Conservation (phyloP, 371 early-diverging fungal species). For the Actinomucor elegans region DNA sequence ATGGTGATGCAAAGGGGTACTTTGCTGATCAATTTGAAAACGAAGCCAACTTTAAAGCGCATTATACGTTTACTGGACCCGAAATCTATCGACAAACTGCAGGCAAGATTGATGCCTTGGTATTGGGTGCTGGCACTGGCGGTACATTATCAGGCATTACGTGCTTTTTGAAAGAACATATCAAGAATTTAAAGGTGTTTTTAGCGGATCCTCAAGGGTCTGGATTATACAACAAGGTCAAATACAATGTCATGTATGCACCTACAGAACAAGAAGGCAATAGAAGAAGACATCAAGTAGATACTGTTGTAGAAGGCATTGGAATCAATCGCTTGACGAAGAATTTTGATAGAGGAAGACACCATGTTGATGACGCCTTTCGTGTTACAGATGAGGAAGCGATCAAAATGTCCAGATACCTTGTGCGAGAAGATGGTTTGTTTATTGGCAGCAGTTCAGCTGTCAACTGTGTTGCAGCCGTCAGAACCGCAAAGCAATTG, state of each 20-base stretch:
- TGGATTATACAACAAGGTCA: constrained; percentile 89
- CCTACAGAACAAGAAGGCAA: constrained; percentile 89
- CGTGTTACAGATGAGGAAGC: constrained; percentile 90
- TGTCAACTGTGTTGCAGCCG: constrained; percentile 90
- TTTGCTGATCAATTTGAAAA: constrained; percentile 97
- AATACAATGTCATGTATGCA: constrained; percentile 87
- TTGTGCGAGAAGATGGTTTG: constrained; percentile 85
- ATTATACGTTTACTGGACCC: constrained; percentile 85
- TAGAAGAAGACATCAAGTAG: constrained; percentile 91
- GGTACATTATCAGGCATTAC: constrained; percentile 93
- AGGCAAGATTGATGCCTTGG: constrained; percentile 78
- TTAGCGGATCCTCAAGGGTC: constrained; percentile 95
- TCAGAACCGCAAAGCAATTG: constrained; percentile 66
- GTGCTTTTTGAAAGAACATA: constrained; percentile 71
- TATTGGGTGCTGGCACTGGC: constrained; percentile 91
- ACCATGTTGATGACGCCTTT: constrained; percentile 83
- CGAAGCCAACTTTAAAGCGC: constrained; percentile 77
- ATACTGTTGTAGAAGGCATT: constrained; percentile 95
- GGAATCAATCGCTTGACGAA: constrained; percentile 93
- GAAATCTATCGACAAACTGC: constrained; percentile 81
- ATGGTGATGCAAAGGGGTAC: constrained; percentile 22
- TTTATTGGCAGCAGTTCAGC: constrained; percentile 93
- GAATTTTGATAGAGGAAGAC: constrained; percentile 73
- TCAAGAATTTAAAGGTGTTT: constrained; percentile 64
- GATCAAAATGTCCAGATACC: constrained; percentile 85